Base-by-base conservation (phyloP, 306 rosid genomes). In the Lathyrus aphaca region DNA sequence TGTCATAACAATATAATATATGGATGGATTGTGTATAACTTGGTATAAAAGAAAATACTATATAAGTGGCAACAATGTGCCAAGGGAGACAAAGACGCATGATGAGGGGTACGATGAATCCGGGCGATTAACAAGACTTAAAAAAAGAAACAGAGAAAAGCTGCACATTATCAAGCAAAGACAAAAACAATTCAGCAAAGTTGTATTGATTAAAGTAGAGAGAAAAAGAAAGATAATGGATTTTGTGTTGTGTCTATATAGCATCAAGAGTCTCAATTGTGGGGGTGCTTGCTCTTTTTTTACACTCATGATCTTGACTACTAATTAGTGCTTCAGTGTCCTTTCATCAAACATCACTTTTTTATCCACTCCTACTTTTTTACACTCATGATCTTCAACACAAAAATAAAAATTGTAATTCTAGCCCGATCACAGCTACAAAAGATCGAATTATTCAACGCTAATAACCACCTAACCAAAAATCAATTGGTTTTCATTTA, bases 31-130 rank as follows among this genome's bases (percentile, higher is more conserved):
- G 23, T 21, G 1, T 21, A 21, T 21, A 21, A 21, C 23, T 21
- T 21, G 23, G 23, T 21, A 21, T 30, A 30, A 30, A 30, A 5
- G 37, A 5, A 5, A 30, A 30, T 30, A 30, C 8, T 30, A 49
- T 16, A 35, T 16, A 27, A 23, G 25, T 4, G 25, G n/a, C 37
- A 65, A 55, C 21, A 65, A 55, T 29, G 30, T 64, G 53, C 1
- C 8, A 19, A 62, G 86, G 59, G 75, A 73, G 87, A 51, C 29
- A 51, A 53, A 53, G 32, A 53, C 59, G 69, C 79, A 82, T 83
- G 81, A 86, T 39, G 69, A 75, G 81, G 62, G 68, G 92, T 83
- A 88, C 91, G 84, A 80, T 68, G 84, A 84, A 88, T 83, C 91
- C 88, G 96, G 96, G 97, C 84, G 85, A 83, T 78, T 48, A 84